Conservation (phyloP, 1,139 yeast genomes). For the Yamadazyma triangularis region DNA sequence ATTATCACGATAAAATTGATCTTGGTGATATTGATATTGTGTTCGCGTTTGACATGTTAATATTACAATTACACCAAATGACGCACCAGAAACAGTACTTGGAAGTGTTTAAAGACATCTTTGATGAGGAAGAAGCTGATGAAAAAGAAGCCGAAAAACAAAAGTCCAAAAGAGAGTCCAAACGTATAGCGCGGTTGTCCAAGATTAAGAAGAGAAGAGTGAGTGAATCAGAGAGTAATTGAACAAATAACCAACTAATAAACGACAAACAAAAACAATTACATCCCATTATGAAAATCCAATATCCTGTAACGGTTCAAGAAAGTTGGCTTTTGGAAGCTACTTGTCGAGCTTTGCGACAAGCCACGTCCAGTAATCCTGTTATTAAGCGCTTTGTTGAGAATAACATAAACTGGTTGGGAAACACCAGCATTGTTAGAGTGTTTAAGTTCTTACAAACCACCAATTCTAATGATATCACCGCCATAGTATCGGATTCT, state of each 20-base stretch:
- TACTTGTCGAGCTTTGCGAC: slow-evolving; percentile 2
- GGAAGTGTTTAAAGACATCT: slow-evolving; percentile 11
- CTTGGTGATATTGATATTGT: slow-evolving; percentile 32
- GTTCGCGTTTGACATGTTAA: slow-evolving; percentile 42
- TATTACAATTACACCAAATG: slow-evolving; percentile 20
- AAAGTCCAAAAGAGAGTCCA: slow-evolving; percentile 32
- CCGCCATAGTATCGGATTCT: slow-evolving; percentile 30
- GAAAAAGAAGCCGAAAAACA: slow-evolving; percentile 21
- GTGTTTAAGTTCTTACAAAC: slow-evolving; percentile 19
- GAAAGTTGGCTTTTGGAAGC: slow-evolving; percentile 20
- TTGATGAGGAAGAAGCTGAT: slow-evolving; percentile 14
- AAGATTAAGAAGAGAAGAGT: slow-evolving; percentile 8
- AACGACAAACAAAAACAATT: no score
- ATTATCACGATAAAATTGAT: slow-evolving; percentile 4
- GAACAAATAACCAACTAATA: no score
- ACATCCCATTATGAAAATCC: no score
- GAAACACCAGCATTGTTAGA: slow-evolving; percentile 23
- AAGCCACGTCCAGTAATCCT: slow-evolving; percentile 8
- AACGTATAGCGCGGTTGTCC: slow-evolving; percentile 27
- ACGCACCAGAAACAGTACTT: slow-evolving; percentile 14
- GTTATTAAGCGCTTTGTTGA: slow-evolving; percentile 16
- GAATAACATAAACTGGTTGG: slow-evolving; percentile 2
- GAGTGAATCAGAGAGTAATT: slow-evolving; percentile 1
- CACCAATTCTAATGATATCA: slow-evolving; percentile 18
- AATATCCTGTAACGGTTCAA: slow-evolving; percentile 19